phyloP scores from a whole-genome alignment of 345 rosid genomes.

The Cardamine resedifolia region DNA sequence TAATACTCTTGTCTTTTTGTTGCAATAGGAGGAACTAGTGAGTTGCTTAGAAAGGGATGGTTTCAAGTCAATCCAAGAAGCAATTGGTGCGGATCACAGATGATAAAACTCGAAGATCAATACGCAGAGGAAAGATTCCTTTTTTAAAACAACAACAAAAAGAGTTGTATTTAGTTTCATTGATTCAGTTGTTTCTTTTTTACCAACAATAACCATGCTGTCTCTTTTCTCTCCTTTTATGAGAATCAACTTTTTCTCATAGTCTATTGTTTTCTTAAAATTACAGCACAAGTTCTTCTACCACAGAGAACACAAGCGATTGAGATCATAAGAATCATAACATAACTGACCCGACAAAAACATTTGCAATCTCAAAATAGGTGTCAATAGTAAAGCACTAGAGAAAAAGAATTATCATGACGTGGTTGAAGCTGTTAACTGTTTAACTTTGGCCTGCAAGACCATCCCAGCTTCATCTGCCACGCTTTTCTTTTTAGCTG shows the following conservation, averaged over 20 bases:
- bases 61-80: conserved; percentile 79
- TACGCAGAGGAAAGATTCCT: neutral
- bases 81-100: conserved; percentile 87
- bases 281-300: conserved; percentile 7
- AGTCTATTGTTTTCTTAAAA: neutral
- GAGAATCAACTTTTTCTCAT: conserved; percentile 1
- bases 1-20: neutral
- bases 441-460: conserved; percentile 73
- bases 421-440: conserved; percentile 46
- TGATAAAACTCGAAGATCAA: conserved; percentile 30
- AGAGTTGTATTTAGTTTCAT: conserved; percentile 21
- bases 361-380: neutral
- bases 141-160: neutral
- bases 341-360: neutral
- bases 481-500: conserved; percentile 78
- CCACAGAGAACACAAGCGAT: neutral
- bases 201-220: neutral
- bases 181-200: conserved; percentile 24
- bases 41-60: conserved; percentile 88
- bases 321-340: conserved; percentile 8
- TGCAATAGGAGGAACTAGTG: conserved; percentile 72
- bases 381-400: conserved; percentile 10
- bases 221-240: neutral
- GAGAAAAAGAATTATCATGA: conserved; percentile 14
- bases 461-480: conserved; percentile 83